Base-by-base conservation (phyloP, 805 yeast genomes). In the Pichia paraexigua region DNA sequence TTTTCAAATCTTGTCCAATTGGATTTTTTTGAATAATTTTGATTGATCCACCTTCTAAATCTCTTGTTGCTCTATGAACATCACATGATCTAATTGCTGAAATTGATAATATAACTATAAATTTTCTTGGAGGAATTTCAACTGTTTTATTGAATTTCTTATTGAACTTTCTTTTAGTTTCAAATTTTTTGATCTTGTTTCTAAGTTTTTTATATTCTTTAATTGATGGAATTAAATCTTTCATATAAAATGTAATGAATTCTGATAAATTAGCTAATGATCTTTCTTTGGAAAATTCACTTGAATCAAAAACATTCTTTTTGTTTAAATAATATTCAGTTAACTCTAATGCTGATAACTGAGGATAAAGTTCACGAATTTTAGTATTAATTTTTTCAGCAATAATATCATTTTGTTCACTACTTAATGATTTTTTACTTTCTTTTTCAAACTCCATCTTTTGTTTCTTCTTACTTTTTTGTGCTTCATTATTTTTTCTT, bases 51-150 rank as follows among this genome's bases (percentile, higher is more conserved):
- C 65, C 68, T 24, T 60, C 57, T 75, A 41, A 71, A 50, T 60
- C 74, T 63, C 67, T 73, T 49, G 78, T 66, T 1, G 86, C 80
- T 57, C 96, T 77, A 62, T 78, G 84, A 2, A 89, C 75, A 60
- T 91, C 97, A 61, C 97, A 92, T 2, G 89, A 94, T 58, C 97
- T 76, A 24, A 89, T 71, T 12, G 96, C 94, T 0, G 96, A 87
- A 73, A 85, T 77, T 0, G 91, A 76, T 17, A 85, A 60, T 1
- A 83, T 67, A 17, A 83, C 66, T 56, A 80, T 63, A 67, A 76
- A 70, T 49, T 76, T 75, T 28, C 76, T 66, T 32, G 68, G 72
- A 17, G 56, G 58, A 32, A 47, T 35, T 17, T 60, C 57, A 20
- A 58, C 59, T 1, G 45, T 51, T 59, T 48, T 47, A 3, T 47